Conservation (phyloP, 106 monocot genomes). For the Iris macrosiphon region DNA sequence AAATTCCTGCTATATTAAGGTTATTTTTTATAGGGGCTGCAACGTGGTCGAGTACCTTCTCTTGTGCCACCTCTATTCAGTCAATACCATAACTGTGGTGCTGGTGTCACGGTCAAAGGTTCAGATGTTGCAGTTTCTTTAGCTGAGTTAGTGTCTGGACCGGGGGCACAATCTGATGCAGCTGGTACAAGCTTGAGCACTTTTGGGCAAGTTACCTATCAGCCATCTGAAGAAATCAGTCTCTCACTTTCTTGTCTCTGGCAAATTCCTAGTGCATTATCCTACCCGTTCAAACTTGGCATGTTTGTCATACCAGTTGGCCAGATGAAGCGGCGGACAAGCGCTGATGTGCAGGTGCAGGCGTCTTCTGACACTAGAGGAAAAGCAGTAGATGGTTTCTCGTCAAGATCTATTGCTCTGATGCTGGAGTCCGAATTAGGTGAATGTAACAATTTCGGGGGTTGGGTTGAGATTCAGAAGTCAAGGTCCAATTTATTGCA, state of each 20-base stretch:
- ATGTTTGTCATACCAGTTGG: constrained; percentile 30
- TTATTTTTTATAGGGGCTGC: constrained; percentile 22
- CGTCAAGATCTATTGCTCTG: constrained; percentile 42
- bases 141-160: constrained; percentile 44
- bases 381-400: constrained; percentile 2
- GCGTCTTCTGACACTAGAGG: constrained; percentile 2
- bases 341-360: neutral
- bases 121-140: constrained; percentile 38
- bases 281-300: constrained; percentile 25
- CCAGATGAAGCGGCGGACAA: constrained; percentile 2
- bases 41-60: constrained; percentile 10
- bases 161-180: neutral
- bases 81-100: constrained; percentile 40
- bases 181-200: constrained; percentile 21
- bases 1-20: too few species aligned
- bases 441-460: constrained; percentile 32
- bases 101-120: constrained; percentile 43
- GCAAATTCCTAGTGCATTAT: constrained; percentile 24
- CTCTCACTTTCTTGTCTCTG: constrained; percentile 47
- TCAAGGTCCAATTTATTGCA: constrained; percentile 13
- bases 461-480: constrained; percentile 72
- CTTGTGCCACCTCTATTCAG: constrained; percentile 43
- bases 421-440: constrained; percentile 58
- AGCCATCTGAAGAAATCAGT: constrained; percentile 44
- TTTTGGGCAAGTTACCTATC: constrained; percentile 50